phyloP scores from a whole-genome alignment of 352 stramenopile species.

The Lagenidium sp. region DNA sequence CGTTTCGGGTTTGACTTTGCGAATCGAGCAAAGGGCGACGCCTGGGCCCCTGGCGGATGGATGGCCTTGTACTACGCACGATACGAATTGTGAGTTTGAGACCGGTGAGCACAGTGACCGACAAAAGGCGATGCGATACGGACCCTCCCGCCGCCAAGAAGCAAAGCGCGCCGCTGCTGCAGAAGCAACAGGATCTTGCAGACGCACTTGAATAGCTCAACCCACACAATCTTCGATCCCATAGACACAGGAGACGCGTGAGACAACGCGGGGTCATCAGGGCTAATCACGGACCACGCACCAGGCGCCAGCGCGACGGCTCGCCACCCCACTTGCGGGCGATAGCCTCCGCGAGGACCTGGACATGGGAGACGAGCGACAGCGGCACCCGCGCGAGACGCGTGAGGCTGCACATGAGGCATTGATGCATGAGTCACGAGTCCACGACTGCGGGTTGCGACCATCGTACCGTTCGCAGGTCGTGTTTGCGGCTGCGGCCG shows the following conservation, averaged over 20 bases:
- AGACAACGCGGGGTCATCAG: no score
- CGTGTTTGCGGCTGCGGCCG: neutral
- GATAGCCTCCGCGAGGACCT: constrained; percentile 75
- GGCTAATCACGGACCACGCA: constrained; percentile 14
- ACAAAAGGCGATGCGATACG: no score
- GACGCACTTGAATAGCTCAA: constrained; percentile 67
- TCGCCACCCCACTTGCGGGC: constrained; percentile 60
- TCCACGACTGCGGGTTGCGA: no score
- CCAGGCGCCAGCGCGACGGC: constrained; percentile 60
- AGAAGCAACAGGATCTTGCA: constrained; percentile 56
- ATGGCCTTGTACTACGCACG: constrained; percentile 15
- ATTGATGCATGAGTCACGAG: no score
- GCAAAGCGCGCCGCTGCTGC: constrained; percentile 44
- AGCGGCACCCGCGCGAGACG: constrained; percentile 55
- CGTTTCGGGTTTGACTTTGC: constrained; percentile 42
- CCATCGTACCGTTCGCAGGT: no score
- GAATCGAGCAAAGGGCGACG: constrained; percentile 50
- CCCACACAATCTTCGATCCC: constrained; percentile 74
- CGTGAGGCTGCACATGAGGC: constrained; percentile 31
- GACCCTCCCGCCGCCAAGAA: constrained; percentile 53
- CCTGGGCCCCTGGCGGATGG: constrained; percentile 14
- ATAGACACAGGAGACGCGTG: no score
- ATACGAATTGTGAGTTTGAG: no score
- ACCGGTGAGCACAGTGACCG: no score
- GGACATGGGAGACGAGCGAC: constrained; percentile 67